Conservation (phyloP, 2,329 filamentous ascomycete species). For the Fusarium coicis region DNA sequence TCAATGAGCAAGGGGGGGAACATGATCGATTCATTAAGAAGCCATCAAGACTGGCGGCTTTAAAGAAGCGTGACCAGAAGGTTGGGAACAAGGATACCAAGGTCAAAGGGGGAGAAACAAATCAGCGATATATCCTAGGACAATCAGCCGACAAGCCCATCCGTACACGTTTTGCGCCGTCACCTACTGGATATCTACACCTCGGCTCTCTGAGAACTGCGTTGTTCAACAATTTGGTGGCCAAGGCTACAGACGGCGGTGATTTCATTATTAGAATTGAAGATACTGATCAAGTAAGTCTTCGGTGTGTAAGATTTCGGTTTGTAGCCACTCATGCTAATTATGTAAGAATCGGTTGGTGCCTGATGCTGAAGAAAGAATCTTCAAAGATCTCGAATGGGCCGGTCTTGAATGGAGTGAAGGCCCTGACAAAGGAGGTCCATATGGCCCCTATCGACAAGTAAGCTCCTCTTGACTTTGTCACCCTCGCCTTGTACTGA, state of each 20-base stretch:
- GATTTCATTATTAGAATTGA: constrained; percentile 93
- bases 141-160: constrained; percentile 65
- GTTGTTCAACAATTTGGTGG: constrained; percentile 94
- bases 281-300: constrained; percentile 87
- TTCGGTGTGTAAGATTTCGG: neutral
- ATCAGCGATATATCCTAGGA: constrained; percentile 48
- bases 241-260: constrained; percentile 80
- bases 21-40: neutral
- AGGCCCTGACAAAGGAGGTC: constrained; percentile 84
- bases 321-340: neutral
- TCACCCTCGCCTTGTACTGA: neutral
- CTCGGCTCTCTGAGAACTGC: constrained; percentile 92
- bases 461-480: constrained; percentile 54
- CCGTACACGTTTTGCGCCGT: constrained; percentile 86
- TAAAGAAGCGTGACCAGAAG: constrained; percentile 35
- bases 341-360: constrained; percentile 78
- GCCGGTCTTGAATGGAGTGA: constrained; percentile 94
- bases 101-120: neutral
- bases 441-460: constrained; percentile 87
- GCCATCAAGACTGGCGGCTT: constrained; percentile 36
- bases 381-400: constrained; percentile 87
- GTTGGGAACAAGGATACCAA: neutral
- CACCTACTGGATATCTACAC: constrained; percentile 93
- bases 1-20: neutral
- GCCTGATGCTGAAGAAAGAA: constrained; percentile 77